Evolutionary conservation across 2,329 filamentous ascomycete species (phyloP).

Genomic region (Sordariomycetes sp.): DNA sequence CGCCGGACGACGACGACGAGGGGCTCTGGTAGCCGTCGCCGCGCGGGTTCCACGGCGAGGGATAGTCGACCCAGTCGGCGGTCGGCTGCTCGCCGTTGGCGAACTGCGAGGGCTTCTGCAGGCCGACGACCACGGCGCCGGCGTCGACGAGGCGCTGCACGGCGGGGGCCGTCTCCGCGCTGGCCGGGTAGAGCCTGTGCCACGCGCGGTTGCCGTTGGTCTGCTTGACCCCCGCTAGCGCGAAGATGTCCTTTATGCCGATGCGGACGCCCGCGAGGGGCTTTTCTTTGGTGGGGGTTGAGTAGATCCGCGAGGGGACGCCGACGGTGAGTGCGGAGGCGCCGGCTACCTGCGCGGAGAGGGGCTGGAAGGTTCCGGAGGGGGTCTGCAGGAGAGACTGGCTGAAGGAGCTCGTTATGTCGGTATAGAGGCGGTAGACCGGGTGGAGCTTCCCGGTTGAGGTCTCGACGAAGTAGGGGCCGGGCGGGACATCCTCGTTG

Average conservation of each 20-base stretch:
- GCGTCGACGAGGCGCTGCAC: constrained; percentile 49
- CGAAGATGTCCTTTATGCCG: constrained; percentile 53
- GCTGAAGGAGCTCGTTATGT: constrained; percentile 18
- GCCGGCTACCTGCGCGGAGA: neutral
- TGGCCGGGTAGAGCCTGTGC: constrained; percentile 40
- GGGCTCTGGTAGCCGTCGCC: constrained; percentile 36
- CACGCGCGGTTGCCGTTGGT: constrained; percentile 48
- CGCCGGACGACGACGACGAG: constrained; percentile 32
- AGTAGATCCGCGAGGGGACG: constrained; percentile 53
- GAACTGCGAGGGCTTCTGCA: constrained; percentile 35
- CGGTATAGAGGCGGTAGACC: constrained; percentile 23
- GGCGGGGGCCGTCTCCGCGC: constrained; percentile 33
- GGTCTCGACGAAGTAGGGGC: constrained; percentile 24
- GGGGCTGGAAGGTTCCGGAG: constrained; percentile 14
- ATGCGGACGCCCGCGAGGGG: constrained; percentile 50
- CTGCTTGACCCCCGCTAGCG: constrained; percentile 41
- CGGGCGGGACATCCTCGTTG: constrained; percentile 15
- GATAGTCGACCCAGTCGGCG: constrained; percentile 33
- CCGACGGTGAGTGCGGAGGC: constrained; percentile 18
- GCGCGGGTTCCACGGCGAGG: constrained; percentile 30
- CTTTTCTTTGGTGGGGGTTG: constrained; percentile 36
- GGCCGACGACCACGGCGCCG: constrained; percentile 41
- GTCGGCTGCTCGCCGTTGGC: constrained; percentile 32
- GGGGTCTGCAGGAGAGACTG: constrained; percentile 17
- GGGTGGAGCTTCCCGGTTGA: constrained; percentile 19